Evolutionary conservation across 2,329 filamentous ascomycete species (phyloP).

Genomic region (Claviceps lovelessii): DNA sequence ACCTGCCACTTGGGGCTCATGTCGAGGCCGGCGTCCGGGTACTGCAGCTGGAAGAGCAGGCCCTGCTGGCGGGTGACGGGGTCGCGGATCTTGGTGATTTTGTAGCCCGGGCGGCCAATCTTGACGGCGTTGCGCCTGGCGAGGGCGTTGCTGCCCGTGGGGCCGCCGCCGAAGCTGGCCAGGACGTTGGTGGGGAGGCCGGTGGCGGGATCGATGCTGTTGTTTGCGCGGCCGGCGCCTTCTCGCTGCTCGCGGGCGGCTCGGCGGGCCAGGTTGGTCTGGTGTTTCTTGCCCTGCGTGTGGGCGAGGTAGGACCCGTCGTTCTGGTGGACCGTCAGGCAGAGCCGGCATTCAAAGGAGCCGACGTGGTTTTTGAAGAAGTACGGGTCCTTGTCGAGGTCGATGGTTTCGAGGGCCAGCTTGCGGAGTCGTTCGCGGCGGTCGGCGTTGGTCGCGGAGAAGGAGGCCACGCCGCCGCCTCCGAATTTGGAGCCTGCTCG

Average conservation of each 20-base stretch:
- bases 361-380: conserved; percentile 99
- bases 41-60: conserved; percentile 89
- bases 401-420: conserved; percentile 95
- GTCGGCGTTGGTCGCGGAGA: conserved; percentile 89
- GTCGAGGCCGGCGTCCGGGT: conserved; percentile 71
- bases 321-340: conserved; percentile 95
- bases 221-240: conserved; percentile 36
- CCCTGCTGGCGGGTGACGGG: conserved; percentile 79
- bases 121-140: conserved; percentile 74
- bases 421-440: conserved; percentile 93
- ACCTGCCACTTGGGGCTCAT: conserved; percentile 76
- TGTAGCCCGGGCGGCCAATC: conserved; percentile 92
- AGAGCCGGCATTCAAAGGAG: conserved; percentile 93
- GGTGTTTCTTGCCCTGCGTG: conserved; percentile 96
- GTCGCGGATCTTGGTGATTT: conserved; percentile 92
- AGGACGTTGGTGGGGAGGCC: conserved; percentile 62
- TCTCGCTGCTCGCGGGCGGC: conserved; percentile 93
- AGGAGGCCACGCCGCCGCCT: conserved; percentile 88
- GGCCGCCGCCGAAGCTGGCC: conserved; percentile 40
- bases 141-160: conserved; percentile 30
- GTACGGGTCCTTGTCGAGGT: conserved; percentile 98
- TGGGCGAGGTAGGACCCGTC: conserved; percentile 97
- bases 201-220: conserved; percentile 52
- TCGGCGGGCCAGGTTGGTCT: conserved; percentile 91
- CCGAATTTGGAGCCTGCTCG: conserved; percentile 95